These are phyloP conservation scores for Chaetomiaceae sp. DNA, from an alignment of 2,329 filamentous ascomycete species.

Conservation along the genomic window DNA sequence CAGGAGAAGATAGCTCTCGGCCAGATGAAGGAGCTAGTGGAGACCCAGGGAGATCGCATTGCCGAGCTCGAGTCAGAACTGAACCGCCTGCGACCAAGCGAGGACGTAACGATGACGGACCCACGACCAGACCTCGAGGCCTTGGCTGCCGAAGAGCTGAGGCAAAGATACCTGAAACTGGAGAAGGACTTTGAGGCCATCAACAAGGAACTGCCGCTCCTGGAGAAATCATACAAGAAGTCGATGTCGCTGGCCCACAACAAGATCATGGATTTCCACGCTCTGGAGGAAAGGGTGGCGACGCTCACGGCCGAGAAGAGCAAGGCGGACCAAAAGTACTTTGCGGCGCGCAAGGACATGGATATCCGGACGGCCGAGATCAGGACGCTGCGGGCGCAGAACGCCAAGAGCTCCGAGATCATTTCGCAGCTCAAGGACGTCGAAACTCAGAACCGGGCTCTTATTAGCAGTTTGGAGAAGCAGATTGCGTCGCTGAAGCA, in stretches of 20 bases:
- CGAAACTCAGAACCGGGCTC: constrained; percentile 68
- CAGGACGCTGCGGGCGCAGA: constrained; percentile 72
- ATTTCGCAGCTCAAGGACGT: constrained; percentile 89
- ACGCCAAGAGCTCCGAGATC: constrained; percentile 86
- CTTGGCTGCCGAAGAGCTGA: constrained; percentile 65
- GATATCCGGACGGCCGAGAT: constrained; percentile 80
- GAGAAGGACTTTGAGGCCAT: constrained; percentile 78
- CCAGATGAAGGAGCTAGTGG: constrained; percentile 74
- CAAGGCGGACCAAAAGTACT: constrained; percentile 97
- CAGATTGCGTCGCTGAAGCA: constrained; percentile 80
- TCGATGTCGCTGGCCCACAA: constrained; percentile 78
- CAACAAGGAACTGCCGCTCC: constrained; percentile 79
- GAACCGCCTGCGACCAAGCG: constrained; percentile 56
- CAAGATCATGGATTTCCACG: constrained; percentile 73
- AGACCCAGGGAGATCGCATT: constrained; percentile 76
- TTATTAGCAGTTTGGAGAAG: constrained; percentile 84
- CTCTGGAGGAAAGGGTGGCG: constrained; percentile 72
- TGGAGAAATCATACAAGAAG: constrained; percentile 88
- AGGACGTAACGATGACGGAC: constrained; percentile 44
- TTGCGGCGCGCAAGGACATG: constrained; percentile 89
- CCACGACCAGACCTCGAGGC: constrained; percentile 48
- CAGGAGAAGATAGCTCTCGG: constrained; percentile 65
- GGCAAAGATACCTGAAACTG: constrained; percentile 66
- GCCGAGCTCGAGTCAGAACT: constrained; percentile 76
- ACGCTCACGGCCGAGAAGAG: constrained; percentile 80